Evolutionary conservation across 495 filamentous ascomycete species (phyloP).

Genomic region (Podospora appendiculata): DNA sequence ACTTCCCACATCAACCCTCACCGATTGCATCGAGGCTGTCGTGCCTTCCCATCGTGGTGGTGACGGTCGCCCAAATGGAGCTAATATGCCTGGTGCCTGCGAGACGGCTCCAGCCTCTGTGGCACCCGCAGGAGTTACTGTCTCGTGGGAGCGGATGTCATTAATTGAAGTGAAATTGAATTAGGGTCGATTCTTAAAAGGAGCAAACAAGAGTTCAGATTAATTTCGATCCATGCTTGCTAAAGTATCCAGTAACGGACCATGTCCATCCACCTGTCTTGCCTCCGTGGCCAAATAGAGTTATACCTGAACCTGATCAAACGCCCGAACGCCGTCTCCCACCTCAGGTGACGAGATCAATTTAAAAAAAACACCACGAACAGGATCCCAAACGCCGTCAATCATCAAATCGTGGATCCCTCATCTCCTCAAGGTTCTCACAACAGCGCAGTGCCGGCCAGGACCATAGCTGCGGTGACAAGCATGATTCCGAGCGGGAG

Average conservation of each 20-base stretch:
- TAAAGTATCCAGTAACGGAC: neutral
- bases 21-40: neutral
- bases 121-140: neutral
- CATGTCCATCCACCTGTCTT: neutral
- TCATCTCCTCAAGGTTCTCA: neutral
- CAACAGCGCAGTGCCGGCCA: conserved; percentile 15
- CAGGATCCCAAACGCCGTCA: neutral
- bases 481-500: conserved; percentile 12
- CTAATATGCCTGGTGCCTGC: neutral
- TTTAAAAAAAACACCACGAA: neutral
- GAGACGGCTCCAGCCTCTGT: neutral
- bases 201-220: too few species aligned
- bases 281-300: neutral
- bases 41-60: neutral
- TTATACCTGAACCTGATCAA: neutral
- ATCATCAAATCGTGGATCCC: too few species aligned
- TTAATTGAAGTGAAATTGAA: too few species aligned
- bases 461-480: conserved; percentile 12
- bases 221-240: too few species aligned
- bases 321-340: neutral
- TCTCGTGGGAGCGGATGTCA: neutral
- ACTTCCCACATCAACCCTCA: neutral
- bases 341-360: neutral
- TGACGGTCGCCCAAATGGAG: too few species aligned
- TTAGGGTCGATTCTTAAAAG: too few species aligned